Base-by-base conservation (phyloP, 1,139 yeast genomes). In the Waltiozyma sp. region DNA sequence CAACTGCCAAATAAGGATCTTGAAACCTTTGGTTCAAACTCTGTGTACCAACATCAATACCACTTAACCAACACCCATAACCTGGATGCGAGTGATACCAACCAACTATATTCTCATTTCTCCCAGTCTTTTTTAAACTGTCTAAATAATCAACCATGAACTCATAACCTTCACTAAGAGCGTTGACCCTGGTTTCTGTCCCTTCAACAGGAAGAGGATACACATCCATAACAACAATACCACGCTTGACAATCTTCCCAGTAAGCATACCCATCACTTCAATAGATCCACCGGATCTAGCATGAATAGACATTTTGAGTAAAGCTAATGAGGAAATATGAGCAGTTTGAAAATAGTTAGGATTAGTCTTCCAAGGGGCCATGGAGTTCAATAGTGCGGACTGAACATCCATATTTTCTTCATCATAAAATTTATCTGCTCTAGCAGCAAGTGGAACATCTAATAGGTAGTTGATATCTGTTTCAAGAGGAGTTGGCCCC, bases 41-140 rank as follows among this genome's bases (percentile, higher is more conserved):
- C 59, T 91, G 96, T 0, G 96, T 88, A 44, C 84, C 79, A 28
- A 88, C 93, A 62, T 88, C 96, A 41, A 88, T 87, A 16, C 91
- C 93, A 48, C 91, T 80, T 38, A 88, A 64, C 95, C 96, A 84
- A 59, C 96, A 85, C 37, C 96, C 97, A 61, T 88, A 91, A 0
- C 96, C 96, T 0, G 97, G 97, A 61, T 91, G 98, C 3, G 96
- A 88, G 62, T 91, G 95, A 62, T 89, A 85, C 95, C 94, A 85
- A 8, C 96, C 96, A 15, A 88, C 87, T 34, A 91, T 83, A 53
- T 84, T 75, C 42, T 72, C 73, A 14, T 65, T 56, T 23, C 80
- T 66, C 9, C 75, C 77, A 2, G 70, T 64, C 39, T 66, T 67
- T 47, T 80, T 75, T 56, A 79, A 69, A 35, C 75, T 70, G 46